These are phyloP conservation scores for Hapsidospora chrysogenum DNA, from an alignment of 495 filamentous ascomycete species.

Conservation along the genomic window DNA sequence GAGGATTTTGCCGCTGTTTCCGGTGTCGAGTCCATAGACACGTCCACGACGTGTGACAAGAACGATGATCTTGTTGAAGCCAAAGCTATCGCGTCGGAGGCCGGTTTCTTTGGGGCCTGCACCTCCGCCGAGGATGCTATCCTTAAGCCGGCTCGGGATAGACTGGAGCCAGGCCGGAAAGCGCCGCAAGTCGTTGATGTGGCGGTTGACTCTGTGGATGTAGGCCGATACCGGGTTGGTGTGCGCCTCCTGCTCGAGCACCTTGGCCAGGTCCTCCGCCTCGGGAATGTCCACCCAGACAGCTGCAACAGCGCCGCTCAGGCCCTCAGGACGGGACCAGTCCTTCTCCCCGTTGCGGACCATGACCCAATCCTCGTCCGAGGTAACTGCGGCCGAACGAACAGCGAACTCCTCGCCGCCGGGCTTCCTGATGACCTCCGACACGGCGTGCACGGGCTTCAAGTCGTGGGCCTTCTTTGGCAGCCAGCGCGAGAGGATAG, in stretches of 20 bases:
- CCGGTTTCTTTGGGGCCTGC: slow-evolving; percentile 7
- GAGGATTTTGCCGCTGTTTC: slow-evolving; percentile 53
- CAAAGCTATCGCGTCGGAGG: slow-evolving; percentile 53
- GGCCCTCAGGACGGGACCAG: slow-evolving; percentile 70
- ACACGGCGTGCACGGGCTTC: slow-evolving; percentile 45
- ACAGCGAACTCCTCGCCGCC: slow-evolving; percentile 51
- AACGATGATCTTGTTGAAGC: slow-evolving; percentile 67
- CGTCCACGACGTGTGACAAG: slow-evolving; percentile 68
- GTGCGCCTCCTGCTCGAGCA: slow-evolving; percentile 75
- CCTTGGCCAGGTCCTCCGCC: slow-evolving; percentile 55
- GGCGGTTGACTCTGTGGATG: slow-evolving; percentile 70
- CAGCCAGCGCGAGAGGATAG: slow-evolving; percentile 56
- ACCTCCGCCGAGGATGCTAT: slow-evolving; percentile 46
- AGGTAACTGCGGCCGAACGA: slow-evolving; percentile 52
- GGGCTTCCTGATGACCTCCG: slow-evolving; percentile 61
- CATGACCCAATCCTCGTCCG: slow-evolving; percentile 63
- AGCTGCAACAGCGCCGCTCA: slow-evolving; percentile 60
- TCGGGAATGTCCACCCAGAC: slow-evolving; percentile 60
- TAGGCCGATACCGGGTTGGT: slow-evolving; percentile 66
- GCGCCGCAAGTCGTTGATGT: slow-evolving; percentile 59
- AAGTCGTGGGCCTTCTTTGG: slow-evolving; percentile 25
- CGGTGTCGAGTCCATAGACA: slow-evolving; percentile 62
- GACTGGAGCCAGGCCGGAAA: slow-evolving; percentile 57
- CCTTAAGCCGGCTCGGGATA: slow-evolving; percentile 47
- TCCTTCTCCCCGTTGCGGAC: slow-evolving; percentile 62